These are phyloP conservation scores for Benincasa hispida DNA, from an alignment of 306 rosid species.

Conservation along the genomic window DNA sequence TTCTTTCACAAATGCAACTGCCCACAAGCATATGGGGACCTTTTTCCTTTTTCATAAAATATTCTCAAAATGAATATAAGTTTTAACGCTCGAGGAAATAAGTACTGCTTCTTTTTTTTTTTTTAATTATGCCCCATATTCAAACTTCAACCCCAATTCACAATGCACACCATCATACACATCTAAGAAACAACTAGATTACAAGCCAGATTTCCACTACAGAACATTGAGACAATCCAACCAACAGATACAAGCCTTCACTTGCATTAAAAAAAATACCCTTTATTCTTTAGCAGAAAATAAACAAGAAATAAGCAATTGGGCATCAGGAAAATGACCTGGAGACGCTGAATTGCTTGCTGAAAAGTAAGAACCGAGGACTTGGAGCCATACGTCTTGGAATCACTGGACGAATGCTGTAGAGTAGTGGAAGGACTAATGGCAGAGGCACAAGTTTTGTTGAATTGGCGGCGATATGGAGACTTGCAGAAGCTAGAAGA, in stretches of 20 bases:
- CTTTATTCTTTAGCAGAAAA: neutral
- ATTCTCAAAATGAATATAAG: too few species aligned
- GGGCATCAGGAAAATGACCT: slow-evolving; percentile 31
- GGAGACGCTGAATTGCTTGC: slow-evolving; percentile 95
- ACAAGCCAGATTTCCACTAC: neutral
- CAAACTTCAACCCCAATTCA: neutral
- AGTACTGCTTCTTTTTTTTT: neutral
- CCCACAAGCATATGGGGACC: too few species aligned
- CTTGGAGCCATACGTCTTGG: slow-evolving; percentile 14
- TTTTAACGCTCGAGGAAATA: too few species aligned
- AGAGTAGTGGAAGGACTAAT: slow-evolving; percentile 24
- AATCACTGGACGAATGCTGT: slow-evolving; percentile 19
- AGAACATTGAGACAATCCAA: neutral
- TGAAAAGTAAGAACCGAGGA: slow-evolving; percentile 57
- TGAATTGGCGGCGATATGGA: slow-evolving; percentile 22
- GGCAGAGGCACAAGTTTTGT: slow-evolving; percentile 28
- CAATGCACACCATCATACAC: neutral
- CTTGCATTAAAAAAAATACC: neutral
- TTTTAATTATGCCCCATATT: neutral
- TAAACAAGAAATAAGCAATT: neutral
- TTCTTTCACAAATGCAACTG: too few species aligned
- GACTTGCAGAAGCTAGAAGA: slow-evolving; percentile 6
- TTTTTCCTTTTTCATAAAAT: too few species aligned
- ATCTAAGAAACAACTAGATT: neutral
- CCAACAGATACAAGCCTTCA: neutral